phyloP scores from a whole-genome alignment of 176 grass and related monocot species.

The Alopecurus myosuroides region DNA sequence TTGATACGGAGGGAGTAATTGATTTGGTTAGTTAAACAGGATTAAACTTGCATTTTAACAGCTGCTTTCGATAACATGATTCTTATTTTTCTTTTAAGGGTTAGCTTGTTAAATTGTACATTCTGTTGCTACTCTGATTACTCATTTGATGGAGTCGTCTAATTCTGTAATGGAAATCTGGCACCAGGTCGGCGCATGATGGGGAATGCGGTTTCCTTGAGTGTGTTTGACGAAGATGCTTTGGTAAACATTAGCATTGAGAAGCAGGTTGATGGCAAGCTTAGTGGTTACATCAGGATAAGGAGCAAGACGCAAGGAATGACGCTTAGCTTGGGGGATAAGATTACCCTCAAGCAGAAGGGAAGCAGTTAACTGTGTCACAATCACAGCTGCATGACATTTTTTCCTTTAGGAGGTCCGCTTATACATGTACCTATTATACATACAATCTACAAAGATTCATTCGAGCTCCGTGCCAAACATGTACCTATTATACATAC shows the following conservation, averaged over 20 bases:
- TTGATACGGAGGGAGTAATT: too few relatives aligned
- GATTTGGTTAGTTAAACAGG: neutral
- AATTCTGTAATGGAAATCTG: neutral
- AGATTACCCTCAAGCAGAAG: conserved; percentile 88
- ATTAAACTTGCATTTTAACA: neutral
- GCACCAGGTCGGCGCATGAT: conserved; percentile 52
- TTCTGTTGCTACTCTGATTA: neutral
- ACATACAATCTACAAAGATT: too few relatives aligned
- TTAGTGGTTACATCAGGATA: conserved; percentile 75
- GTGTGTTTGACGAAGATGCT: conserved; percentile 74
- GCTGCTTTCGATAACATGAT: neutral
- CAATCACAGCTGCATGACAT: neutral
- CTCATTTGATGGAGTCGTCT: neutral
- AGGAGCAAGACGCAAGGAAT: conserved; percentile 88
- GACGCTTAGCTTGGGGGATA: conserved; percentile 74
- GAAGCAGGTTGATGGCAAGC: conserved; percentile 67
- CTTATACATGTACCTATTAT: too few relatives aligned
- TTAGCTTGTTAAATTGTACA: neutral
- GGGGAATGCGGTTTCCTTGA: conserved; percentile 75
- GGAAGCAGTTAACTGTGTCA: conserved; percentile 39
- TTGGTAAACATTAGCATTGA: conserved; percentile 82
- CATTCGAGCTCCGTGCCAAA: too few relatives aligned
- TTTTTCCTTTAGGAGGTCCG: conserved; percentile 21
- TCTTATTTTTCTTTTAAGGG: neutral
- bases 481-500: too few relatives aligned